Evolutionary conservation across 169 alveolate genomes (phyloP).

Genomic region (Theileria annulata): DNA sequence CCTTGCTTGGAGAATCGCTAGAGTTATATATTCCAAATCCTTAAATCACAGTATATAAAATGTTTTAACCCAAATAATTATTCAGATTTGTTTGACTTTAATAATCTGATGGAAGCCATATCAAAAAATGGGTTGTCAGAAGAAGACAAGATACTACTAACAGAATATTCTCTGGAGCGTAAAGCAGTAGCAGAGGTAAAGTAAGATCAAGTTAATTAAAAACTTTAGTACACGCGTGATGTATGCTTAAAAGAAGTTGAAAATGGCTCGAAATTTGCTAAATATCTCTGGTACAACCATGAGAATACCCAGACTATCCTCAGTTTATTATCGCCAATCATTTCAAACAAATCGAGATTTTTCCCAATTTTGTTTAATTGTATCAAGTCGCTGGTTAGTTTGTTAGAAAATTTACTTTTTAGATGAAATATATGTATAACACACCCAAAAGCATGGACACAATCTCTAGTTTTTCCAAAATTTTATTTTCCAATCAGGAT

Average conservation of each 20-base stretch:
- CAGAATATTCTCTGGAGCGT: slow-evolving; percentile 37
- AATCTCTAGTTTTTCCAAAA: slow-evolving; percentile 28
- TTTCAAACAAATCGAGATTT: slow-evolving; percentile 6
- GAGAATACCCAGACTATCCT: slow-evolving; percentile 16
- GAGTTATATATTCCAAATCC: slow-evolving; percentile 21
- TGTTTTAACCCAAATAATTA: background rate
- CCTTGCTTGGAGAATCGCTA: slow-evolving; percentile 58
- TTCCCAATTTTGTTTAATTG: background rate
- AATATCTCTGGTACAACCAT: slow-evolving; percentile 39
- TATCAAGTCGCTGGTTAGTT: slow-evolving; percentile 33
- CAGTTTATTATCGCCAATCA: slow-evolving; percentile 20
- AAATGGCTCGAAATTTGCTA: slow-evolving; percentile 58
- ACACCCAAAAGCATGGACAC: slow-evolving; percentile 57
- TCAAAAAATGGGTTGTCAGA: slow-evolving; percentile 16
- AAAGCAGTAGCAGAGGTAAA: slow-evolving; percentile 57
- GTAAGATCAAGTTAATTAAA: background rate
- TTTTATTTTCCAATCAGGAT: slow-evolving; percentile 13
- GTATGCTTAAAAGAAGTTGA: slow-evolving; percentile 50
- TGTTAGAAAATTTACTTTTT: background rate
- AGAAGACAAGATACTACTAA: slow-evolving; percentile 23
- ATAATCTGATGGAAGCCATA: background rate
- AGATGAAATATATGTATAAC: slow-evolving; percentile 58
- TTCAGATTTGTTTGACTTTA: background rate
- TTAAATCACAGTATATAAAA: background rate
- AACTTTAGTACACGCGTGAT: slow-evolving; percentile 49